A percentile compares a stretch with the other conserved stretches of the same genome.
Evolutionary conservation across 805 yeast species (phyloP).

Genomic region (Kockiozyma suomiensis): DNA sequence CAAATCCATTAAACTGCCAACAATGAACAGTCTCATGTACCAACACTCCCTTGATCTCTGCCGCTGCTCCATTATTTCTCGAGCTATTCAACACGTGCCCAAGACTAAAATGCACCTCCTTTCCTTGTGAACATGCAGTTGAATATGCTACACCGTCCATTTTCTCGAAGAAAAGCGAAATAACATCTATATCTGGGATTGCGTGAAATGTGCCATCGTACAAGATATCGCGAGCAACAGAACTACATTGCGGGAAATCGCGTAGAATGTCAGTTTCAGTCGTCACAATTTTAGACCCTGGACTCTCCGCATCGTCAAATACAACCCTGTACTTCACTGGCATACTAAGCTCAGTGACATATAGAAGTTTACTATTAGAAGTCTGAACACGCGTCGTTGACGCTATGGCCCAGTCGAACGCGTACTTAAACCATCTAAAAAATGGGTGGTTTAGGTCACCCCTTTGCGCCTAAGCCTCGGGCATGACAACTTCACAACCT

Average conservation of each 20-base stretch:
- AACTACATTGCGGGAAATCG: not conserved
- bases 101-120: slow-evolving; percentile 8
- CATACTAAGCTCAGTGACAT: not conserved
- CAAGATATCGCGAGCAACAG: slow-evolving; percentile 6
- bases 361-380: too few species aligned
- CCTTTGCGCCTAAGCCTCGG: not conserved
- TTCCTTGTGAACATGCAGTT: not conserved
- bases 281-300: not conserved
- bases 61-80: not conserved
- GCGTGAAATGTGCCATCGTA: not conserved
- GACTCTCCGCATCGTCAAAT: not conserved
- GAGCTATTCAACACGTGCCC: not conserved
- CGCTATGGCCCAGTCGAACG: too few species aligned
- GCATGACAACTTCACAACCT: too few species aligned
- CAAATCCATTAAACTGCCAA: slow-evolving; percentile 19
- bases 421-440: too few species aligned
- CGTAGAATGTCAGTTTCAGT: not conserved
- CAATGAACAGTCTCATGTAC: slow-evolving; percentile 14
- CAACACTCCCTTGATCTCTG: slow-evolving; percentile 13
- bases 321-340: not conserved
- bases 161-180: not conserved
- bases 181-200: not conserved
- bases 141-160: slow-evolving; percentile 20
- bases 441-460: not conserved
- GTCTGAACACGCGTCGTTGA: too few species aligned